Evolutionary conservation across 2,329 filamentous ascomycete species (phyloP).

Genomic region (Alternaria infectoria): DNA sequence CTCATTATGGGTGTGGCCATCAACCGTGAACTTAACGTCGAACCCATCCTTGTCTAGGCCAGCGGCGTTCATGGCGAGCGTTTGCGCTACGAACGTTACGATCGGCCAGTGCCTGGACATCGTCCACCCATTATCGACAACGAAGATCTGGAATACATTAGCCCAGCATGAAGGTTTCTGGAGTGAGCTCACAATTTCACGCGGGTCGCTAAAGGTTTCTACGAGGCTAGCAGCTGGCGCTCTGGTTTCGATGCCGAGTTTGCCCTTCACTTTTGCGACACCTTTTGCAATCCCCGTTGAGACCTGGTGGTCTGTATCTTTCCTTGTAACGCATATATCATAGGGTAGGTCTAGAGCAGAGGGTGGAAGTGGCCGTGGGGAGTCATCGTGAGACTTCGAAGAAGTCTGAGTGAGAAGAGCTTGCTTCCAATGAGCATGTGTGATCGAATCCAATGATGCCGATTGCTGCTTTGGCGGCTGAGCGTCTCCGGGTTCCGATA

Average conservation of each 20-base stretch:
- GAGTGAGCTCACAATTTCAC: background rate
- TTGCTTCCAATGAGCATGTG: background rate
- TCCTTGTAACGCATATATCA: background rate
- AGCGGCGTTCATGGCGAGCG: constrained; percentile 17
- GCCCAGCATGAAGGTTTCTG: background rate
- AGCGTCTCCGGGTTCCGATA: background rate
- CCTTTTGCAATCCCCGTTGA: background rate
- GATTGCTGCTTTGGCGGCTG: too few relatives aligned
- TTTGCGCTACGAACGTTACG: constrained; percentile 20
- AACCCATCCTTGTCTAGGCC: constrained; percentile 22
- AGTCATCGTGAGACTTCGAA: background rate
- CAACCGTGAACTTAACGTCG: constrained; percentile 21
- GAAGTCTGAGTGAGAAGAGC: background rate
- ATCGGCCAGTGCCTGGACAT: constrained; percentile 22
- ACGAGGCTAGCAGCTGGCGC: background rate
- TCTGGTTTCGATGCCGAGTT: background rate
- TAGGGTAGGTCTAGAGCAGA: background rate
- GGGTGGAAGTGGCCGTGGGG: background rate
- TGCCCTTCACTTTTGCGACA: background rate
- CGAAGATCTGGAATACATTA: background rate
- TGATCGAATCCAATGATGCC: background rate
- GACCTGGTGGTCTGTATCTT: background rate
- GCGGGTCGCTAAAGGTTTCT: background rate
- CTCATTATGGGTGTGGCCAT: background rate
- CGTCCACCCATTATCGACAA: background rate